phyloP scores from a whole-genome alignment of 345 rosid genomes.

The Populus davidiana region DNA sequence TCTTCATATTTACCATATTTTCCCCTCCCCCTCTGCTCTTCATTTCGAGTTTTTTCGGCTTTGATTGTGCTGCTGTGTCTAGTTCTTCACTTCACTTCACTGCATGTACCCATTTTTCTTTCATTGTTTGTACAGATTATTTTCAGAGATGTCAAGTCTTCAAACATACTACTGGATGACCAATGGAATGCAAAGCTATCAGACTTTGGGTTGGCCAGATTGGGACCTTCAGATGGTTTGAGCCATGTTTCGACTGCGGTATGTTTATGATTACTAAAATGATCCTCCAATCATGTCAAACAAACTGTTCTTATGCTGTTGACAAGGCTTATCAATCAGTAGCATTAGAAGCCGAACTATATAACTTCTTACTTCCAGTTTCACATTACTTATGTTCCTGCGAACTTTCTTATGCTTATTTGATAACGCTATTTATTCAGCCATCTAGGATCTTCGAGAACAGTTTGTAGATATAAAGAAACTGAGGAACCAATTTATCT shows the following conservation, averaged over 20 bases:
- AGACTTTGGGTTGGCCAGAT: slow-evolving; percentile 91
- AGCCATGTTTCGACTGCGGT: slow-evolving; percentile 95
- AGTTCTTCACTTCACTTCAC: background rate
- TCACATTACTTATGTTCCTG: background rate
- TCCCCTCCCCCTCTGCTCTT: background rate
- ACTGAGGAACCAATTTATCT: background rate
- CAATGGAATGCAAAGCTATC: slow-evolving; percentile 93
- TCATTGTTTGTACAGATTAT: slow-evolving; percentile 53
- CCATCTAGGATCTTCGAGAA: background rate
- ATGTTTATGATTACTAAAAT: slow-evolving; percentile 13
- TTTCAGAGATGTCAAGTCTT: slow-evolving; percentile 93
- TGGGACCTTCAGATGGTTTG: slow-evolving; percentile 85
- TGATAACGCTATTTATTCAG: background rate
- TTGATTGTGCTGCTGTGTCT: no score
- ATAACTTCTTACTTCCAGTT: background rate
- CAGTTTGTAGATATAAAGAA: background rate
- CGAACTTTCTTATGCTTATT: background rate
- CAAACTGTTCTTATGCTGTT: background rate
- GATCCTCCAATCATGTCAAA: background rate
- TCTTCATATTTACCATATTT: background rate
- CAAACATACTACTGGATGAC: slow-evolving; percentile 85
- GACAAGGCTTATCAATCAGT: background rate
- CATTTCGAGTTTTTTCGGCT: background rate
- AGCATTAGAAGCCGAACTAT: background rate
- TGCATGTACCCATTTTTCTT: background rate